A percentile compares a stretch with the other conserved stretches of the same genome.
Evolutionary conservation across 2,329 filamentous ascomycete genomes (phyloP).

Genomic region (Aphanoascus verrucosus): DNA sequence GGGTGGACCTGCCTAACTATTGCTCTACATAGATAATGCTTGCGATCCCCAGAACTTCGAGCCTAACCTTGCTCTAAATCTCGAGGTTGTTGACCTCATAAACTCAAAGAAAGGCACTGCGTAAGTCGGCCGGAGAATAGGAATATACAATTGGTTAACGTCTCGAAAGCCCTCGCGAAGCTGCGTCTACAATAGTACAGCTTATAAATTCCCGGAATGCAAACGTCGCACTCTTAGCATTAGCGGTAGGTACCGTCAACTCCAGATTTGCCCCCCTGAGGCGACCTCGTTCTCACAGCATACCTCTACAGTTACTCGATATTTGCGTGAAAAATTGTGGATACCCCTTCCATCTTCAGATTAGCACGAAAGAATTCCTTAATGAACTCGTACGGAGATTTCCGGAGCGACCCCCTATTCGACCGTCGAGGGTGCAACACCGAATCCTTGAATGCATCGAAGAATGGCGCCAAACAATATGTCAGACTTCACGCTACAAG

Average conservation of each 20-base stretch:
- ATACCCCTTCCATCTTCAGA: conserved; percentile 96
- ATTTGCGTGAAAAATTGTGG: conserved; percentile 99
- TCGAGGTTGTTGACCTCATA: conserved; percentile 92
- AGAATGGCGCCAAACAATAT: conserved; percentile 97
- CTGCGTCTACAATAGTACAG: conserved; percentile 81
- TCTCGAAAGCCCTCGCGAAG: conserved; percentile 63
- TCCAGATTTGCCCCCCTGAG: background rate
- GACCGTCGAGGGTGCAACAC: conserved; percentile 74
- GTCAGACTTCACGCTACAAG: conserved; percentile 94
- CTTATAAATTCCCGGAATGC: conserved; percentile 96
- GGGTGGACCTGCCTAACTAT: background rate
- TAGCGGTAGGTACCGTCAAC: conserved; percentile 45
- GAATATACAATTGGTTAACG: conserved; percentile 19
- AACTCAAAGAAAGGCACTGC: conserved; percentile 95
- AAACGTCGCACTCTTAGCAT: conserved; percentile 81
- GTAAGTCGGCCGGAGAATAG: conserved; percentile 31
- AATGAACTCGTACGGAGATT: conserved; percentile 96
- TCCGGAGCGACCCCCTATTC: conserved; percentile 80
- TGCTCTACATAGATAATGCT: conserved; percentile 55
- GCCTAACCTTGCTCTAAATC: conserved; percentile 88
- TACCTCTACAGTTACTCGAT: conserved; percentile 59
- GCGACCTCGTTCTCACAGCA: background rate
- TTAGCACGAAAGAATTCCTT: conserved; percentile 96
- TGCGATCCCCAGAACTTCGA: conserved; percentile 97
- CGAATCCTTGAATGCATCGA: conserved; percentile 94